These are phyloP conservation scores for Stemphylium lycopersici DNA, from an alignment of 2,329 filamentous ascomycete species.

Conservation along the genomic window DNA sequence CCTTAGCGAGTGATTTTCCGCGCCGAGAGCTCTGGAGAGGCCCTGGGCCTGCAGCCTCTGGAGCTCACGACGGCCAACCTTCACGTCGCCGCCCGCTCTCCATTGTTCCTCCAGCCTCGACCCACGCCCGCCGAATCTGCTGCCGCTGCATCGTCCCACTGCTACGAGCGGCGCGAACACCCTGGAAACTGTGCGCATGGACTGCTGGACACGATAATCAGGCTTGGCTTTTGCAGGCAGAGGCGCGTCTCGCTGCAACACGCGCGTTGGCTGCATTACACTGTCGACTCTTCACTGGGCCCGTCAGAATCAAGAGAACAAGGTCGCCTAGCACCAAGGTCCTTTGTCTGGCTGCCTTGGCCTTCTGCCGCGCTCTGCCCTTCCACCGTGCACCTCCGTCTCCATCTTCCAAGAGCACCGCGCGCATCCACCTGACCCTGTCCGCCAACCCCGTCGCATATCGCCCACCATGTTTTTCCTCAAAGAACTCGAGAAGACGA, in stretches of 20 bases:
- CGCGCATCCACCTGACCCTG: slow-evolving; percentile 10
- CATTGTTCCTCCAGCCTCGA: slow-evolving; percentile 22
- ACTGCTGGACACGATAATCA: slow-evolving; percentile 26
- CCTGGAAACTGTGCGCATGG: slow-evolving; percentile 34
- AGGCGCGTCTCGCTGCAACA: slow-evolving; percentile 36
- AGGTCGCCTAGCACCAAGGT: slow-evolving; percentile 32
- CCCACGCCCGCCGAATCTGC: slow-evolving; percentile 19
- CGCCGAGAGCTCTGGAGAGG: slow-evolving; percentile 15
- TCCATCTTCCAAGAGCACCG: slow-evolving; percentile 8
- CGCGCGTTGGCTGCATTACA: slow-evolving; percentile 22
- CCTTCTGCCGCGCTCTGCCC: slow-evolving; percentile 9
- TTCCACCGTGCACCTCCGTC: slow-evolving; percentile 22
- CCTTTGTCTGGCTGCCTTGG: slow-evolving; percentile 12
- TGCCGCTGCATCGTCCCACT: slow-evolving; percentile 12
- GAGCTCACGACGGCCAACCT: slow-evolving; percentile 2
- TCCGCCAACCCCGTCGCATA: slow-evolving; percentile 14
- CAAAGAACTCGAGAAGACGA: slow-evolving; percentile 92
- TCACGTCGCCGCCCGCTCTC: slow-evolving; percentile 1
- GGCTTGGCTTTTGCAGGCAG: slow-evolving; percentile 37
- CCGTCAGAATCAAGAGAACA: slow-evolving; percentile 33
- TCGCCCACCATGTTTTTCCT: slow-evolving; percentile 87
- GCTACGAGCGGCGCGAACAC: slow-evolving; percentile 23
- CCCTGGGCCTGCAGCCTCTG: slow-evolving; percentile 1
- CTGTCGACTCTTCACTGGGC: slow-evolving; percentile 25
- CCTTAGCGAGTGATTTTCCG: slow-evolving; percentile 28